Evolutionary conservation across 164 flowering plant species (phyloP).

Genomic region (Berberis thunbergii): DNA sequence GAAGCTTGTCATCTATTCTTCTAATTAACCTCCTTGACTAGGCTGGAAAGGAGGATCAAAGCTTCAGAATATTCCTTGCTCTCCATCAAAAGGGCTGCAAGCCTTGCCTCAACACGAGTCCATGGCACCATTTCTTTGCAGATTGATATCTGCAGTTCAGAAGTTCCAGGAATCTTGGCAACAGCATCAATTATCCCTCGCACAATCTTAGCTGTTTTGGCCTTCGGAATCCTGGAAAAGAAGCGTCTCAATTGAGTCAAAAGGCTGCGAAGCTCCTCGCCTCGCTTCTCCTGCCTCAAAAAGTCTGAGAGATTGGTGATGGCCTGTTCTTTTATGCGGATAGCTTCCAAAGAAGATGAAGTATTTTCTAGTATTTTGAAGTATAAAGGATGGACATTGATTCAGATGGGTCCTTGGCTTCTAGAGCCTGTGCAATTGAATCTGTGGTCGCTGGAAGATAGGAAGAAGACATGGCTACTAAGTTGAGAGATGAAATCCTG

Average conservation of each 20-base stretch:
- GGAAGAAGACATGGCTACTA: no score
- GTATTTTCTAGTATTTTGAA: conserved; percentile 48
- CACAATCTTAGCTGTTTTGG: no score
- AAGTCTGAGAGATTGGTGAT: conserved; percentile 55
- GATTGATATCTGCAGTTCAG: conserved; percentile 57
- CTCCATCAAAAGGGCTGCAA: no score
- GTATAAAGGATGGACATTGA: conserved; percentile 42
- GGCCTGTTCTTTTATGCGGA: conserved; percentile 54
- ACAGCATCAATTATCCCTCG: no score
- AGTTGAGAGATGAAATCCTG: not conserved
- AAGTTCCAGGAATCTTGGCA: conserved; percentile 53
- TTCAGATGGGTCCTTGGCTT: no score
- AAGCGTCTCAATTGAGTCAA: no score
- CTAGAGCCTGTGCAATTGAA: no score
- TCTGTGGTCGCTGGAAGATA: no score
- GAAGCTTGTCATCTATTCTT: conserved; percentile 59
- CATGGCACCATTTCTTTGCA: conserved; percentile 65
- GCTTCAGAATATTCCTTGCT: no score
- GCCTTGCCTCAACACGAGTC: conserved; percentile 68
- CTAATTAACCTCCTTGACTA: conserved; percentile 60
- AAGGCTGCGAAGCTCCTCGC: conserved; percentile 53
- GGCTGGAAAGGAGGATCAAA: no score
- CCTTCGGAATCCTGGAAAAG: conserved; percentile 57
- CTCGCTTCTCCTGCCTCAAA: conserved; percentile 48
- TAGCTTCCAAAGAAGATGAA: conserved; percentile 47